Evolutionary conservation across 495 filamentous ascomycete genomes (phyloP).

Genomic region (Cryomyces antarcticus): DNA sequence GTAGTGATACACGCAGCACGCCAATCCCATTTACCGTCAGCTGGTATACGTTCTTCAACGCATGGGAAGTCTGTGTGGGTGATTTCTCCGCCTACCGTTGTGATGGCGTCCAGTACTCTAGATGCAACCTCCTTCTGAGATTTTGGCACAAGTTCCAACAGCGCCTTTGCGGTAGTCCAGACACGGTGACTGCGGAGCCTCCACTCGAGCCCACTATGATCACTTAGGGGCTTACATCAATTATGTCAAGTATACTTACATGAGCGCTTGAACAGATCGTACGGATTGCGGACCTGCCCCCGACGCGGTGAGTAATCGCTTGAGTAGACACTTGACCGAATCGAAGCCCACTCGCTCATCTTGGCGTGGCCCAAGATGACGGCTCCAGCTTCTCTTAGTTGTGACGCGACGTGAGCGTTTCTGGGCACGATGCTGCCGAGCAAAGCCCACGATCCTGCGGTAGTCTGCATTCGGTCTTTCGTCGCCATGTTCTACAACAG

Average conservation of each 20-base stretch:
- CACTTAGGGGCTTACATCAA: no score
- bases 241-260: conserved; percentile 2
- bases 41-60: conserved; percentile 10
- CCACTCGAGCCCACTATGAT: neutral
- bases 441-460: conserved; percentile 6
- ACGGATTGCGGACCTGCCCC: conserved; percentile 1
- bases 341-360: conserved; percentile 23
- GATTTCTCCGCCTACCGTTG: conserved; percentile 7
- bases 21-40: conserved; percentile 14
- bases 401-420: conserved; percentile 26
- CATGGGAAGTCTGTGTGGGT: conserved; percentile 8
- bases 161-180: conserved; percentile 9
- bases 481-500: conserved; percentile 1
- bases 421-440: conserved; percentile 25
- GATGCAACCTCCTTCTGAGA: neutral
- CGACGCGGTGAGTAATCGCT: conserved; percentile 2
- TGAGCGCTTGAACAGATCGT: conserved; percentile 3
- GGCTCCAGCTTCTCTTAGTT: conserved; percentile 27
- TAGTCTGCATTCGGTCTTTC: conserved; percentile 2
- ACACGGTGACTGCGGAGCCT: neutral
- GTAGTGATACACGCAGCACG: neutral
- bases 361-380: conserved; percentile 30
- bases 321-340: neutral
- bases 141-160: conserved; percentile 8
- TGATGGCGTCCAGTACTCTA: conserved; percentile 5